Evolutionary conservation across 441 rosid species (phyloP).

Genomic region (Bocquillonia castaneifolia): DNA sequence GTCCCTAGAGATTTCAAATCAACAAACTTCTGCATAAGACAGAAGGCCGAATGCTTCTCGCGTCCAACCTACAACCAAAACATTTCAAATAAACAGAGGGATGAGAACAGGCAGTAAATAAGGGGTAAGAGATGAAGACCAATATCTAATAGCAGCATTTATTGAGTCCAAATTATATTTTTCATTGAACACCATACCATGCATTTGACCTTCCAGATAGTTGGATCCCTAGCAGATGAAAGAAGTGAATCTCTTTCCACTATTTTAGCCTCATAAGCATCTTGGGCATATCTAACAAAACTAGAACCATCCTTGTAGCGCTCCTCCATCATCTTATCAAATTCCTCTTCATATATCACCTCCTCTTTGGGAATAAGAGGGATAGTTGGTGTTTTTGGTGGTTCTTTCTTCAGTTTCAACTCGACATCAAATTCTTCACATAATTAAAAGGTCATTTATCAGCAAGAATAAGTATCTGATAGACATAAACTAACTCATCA

Average conservation of each 20-base stretch:
- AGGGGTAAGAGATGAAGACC: not conserved
- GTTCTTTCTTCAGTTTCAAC: conserved; percentile 37
- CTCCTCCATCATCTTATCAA: conserved; percentile 82
- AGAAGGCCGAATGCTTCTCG: conserved; percentile 70
- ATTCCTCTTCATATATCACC: conserved; percentile 67
- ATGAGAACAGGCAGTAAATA: not conserved
- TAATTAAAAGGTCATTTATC: conserved; percentile 3
- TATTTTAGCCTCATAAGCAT: conserved; percentile 47
- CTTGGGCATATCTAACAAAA: conserved; percentile 49
- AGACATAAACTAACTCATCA: not conserved
- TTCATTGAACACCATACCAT: conserved; percentile 40
- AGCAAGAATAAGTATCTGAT: conserved; percentile 3
- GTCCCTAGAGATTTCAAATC: conserved; percentile 59
- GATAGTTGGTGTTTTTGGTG: conserved; percentile 33
- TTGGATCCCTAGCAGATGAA: conserved; percentile 56
- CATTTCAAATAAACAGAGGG: conserved; percentile 19
- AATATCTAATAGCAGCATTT: not conserved
- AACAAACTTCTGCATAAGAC: conserved; percentile 88
- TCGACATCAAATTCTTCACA: conserved; percentile 43
- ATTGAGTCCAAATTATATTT: not conserved
- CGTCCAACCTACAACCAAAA: conserved; percentile 59
- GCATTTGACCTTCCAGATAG: conserved; percentile 89
- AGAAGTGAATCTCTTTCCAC: conserved; percentile 47
- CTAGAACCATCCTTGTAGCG: conserved; percentile 51
- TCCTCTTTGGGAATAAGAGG: conserved; percentile 77